Conservation (phyloP, 192 early-diverging fungal species). For the Chytriomyces sp. region DNA sequence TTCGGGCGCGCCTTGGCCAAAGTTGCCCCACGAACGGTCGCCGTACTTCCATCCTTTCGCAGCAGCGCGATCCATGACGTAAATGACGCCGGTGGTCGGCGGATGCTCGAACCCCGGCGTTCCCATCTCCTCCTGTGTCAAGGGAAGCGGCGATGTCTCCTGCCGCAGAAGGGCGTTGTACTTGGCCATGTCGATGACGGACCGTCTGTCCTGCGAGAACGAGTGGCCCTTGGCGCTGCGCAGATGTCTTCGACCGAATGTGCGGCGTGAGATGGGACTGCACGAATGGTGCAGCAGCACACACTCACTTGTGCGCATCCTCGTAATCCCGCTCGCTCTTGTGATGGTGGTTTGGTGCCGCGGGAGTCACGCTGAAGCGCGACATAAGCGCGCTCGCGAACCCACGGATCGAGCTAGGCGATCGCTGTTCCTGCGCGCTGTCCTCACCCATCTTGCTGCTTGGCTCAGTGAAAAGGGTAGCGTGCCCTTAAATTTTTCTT, state of each 20-base stretch:
- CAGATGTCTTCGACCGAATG: not conserved
- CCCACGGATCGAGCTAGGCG: no score
- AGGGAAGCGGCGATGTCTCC: not conserved
- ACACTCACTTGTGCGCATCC: not conserved
- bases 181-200: not conserved
- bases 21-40: conserved; percentile 45
- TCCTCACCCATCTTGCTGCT: no score
- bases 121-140: not conserved
- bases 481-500: no score
- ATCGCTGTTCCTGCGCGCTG: no score
- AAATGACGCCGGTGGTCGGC: conserved; percentile 54
- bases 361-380: no score
- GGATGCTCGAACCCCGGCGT: conserved; percentile 37
- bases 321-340: not conserved
- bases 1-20: conserved; percentile 57
- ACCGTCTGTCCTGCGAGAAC: not conserved
- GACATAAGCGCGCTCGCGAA: no score
- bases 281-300: not conserved
- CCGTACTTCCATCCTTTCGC: conserved; percentile 45
- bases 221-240: not conserved
- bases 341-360: not conserved
- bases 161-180: not conserved
- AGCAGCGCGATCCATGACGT: conserved; percentile 57
- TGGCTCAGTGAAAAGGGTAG: no score
- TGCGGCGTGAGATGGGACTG: not conserved